Evolutionary conservation across 495 filamentous ascomycete species (phyloP).

Genomic region (Alectoria sarmentosa): DNA sequence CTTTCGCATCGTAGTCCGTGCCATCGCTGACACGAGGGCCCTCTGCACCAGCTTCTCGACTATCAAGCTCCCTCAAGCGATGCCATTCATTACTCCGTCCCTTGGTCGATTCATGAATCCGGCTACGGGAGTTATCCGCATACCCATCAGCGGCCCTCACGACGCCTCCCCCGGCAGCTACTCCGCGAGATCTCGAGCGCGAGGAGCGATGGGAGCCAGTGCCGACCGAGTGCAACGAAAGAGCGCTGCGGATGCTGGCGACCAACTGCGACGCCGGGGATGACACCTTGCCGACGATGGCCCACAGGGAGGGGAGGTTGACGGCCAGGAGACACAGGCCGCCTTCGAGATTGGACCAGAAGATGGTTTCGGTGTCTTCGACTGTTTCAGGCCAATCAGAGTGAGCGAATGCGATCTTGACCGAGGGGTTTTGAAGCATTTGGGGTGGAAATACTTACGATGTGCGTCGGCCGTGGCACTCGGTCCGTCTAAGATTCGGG

Average conservation of each 20-base stretch:
- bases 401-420: background rate
- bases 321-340: conserved; percentile 5
- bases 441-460: background rate
- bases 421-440: no score
- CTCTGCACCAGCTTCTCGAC: background rate
- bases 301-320: conserved; percentile 5
- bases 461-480: background rate
- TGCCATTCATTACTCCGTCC: background rate
- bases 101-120: background rate
- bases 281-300: background rate
- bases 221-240: background rate
- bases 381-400: background rate
- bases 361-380: background rate
- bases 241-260: background rate
- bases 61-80: background rate
- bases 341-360: conserved; percentile 4
- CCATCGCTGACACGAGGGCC: background rate
- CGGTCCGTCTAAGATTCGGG: background rate
- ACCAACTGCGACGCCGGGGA: background rate
- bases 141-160: no score
- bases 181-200: background rate
- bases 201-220: background rate
- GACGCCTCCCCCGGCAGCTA: background rate
- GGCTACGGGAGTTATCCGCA: background rate
- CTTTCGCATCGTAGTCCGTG: background rate